Base-by-base conservation (phyloP, 192 early-diverging fungal species). In the Umbelopsis isabellina region DNA sequence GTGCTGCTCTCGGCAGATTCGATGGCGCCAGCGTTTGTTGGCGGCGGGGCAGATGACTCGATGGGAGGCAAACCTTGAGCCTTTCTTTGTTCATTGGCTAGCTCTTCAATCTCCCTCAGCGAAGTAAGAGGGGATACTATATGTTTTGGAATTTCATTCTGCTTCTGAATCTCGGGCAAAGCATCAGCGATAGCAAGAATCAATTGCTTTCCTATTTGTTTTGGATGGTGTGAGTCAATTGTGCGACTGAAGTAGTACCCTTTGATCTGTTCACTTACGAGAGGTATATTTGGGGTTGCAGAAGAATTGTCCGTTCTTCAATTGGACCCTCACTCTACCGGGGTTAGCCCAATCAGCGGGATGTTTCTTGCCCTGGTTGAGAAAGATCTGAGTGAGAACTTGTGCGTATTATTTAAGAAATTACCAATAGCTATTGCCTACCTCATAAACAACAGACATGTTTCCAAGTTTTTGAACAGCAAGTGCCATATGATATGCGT, bases 261-360 rank as follows among this genome's bases (percentile, higher is more conserved):
- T 12, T 65, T 18, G 23, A 53, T 50, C 25, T 48, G 11, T 8
- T 20, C 16, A 70, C 81, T 85, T 89, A 80, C 89, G 79, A 12
- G 83, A 79, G 6, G 64, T 79, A 44, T 90, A 84, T 15, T 80
- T 79, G 1, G 67, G 55, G 18, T 81, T 78, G 25, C 83, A 73
- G 30, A 77, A 81, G 46, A 79, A 70, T 0, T 82, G 84, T 4
- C 73, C 66, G 13, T 84, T 77, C 75, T 85, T 85, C 65, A 92
- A 65, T 68, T 87, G 77, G 1, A 91, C 89, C 5, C 88, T 85
- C 27, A 90, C 88, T 11, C 91, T 83, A 11, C 91, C 91, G 22
- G 86, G 86, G 47, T 87, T 90, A 18, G 87, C 87, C 79, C 88
- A 91, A 55, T 92, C 91, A 11, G 84, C 69, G 27, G 91, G 91